Percentiles rank a stretch among this genome's conserved stretches.
Evolutionary conservation across 148 eudicot genomes (phyloP).

Genomic region (Arbutus unedo): DNA sequence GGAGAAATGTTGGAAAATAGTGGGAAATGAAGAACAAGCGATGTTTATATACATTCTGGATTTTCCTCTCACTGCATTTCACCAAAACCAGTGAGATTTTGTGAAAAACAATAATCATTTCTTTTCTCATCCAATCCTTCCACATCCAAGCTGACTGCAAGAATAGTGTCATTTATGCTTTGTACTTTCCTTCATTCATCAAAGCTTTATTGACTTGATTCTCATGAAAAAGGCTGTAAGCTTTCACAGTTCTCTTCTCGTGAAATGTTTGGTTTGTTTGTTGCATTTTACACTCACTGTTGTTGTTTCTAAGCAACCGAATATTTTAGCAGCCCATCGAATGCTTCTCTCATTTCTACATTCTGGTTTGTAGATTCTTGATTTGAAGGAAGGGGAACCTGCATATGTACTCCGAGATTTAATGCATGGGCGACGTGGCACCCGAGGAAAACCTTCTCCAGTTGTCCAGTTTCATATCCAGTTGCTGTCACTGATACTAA

Average conservation of each 20-base stretch:
- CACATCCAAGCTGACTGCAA: neutral
- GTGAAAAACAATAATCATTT: neutral
- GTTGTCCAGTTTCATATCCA: conserved; percentile 58
- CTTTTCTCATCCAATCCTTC: neutral
- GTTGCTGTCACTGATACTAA: conserved; percentile 44
- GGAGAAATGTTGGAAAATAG: neutral
- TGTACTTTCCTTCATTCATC: neutral
- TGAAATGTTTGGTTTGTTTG: neutral
- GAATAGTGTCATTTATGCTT: neutral
- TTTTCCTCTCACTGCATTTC: neutral
- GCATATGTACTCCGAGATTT: conserved; percentile 59
- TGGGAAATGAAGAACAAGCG: neutral
- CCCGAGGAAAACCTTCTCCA: conserved; percentile 52
- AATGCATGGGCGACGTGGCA: conserved; percentile 44
- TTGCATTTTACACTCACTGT: neutral
- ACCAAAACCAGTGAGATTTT: neutral
- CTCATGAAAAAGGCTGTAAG: neutral
- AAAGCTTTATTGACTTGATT: neutral
- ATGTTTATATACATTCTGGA: neutral
- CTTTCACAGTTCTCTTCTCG: neutral
- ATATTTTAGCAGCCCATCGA: neutral
- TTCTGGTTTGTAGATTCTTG: conserved; percentile 42
- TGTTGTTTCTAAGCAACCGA: neutral
- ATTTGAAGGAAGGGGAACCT: conserved; percentile 63
- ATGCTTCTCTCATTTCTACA: neutral